Percentiles rank a stretch among this genome's conserved stretches.
These are phyloP conservation scores for Ormosia emarginata DNA, from an alignment of 306 rosid genomes.

Conservation along the genomic window DNA sequence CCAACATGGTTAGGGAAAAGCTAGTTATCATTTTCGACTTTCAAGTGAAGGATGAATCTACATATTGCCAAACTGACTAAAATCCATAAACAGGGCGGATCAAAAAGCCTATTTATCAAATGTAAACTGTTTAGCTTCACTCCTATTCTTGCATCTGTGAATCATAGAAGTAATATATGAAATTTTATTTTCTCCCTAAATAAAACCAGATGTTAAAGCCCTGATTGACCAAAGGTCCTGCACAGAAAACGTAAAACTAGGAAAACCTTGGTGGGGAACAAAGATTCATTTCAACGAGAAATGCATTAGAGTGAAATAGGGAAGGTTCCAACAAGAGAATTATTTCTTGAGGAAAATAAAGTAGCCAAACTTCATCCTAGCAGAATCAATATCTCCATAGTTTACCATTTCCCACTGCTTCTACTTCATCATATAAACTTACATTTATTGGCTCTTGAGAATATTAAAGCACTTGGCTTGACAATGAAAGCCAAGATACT, in stretches of 20 bases:
- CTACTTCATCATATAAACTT: not conserved
- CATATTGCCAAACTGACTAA: not conserved
- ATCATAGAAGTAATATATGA: not conserved
- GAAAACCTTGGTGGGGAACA: not conserved
- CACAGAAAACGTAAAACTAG: not conserved
- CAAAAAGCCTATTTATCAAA: not conserved
- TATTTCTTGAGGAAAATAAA: not conserved
- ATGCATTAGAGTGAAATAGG: not conserved
- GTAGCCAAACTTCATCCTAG: constrained; percentile 1
- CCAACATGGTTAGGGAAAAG: not conserved
- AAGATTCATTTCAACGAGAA: not conserved
- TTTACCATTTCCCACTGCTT: not conserved
- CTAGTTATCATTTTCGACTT: not conserved
- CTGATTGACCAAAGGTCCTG: not conserved
- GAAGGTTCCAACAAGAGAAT: not conserved
- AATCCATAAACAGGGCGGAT: not conserved
- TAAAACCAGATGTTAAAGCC: constrained; percentile 3
- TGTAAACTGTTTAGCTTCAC: not conserved
- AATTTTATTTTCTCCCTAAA: not conserved
- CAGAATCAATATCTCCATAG: constrained; percentile 6
- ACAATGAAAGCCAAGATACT: constrained; percentile 11
- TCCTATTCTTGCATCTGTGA: not conserved
- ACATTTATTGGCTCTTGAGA: not conserved
- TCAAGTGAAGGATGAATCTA: constrained; percentile 8
- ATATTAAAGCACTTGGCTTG: not conserved